Base-by-base conservation (phyloP, 129 eudicot species). In the Centella asiatica region DNA sequence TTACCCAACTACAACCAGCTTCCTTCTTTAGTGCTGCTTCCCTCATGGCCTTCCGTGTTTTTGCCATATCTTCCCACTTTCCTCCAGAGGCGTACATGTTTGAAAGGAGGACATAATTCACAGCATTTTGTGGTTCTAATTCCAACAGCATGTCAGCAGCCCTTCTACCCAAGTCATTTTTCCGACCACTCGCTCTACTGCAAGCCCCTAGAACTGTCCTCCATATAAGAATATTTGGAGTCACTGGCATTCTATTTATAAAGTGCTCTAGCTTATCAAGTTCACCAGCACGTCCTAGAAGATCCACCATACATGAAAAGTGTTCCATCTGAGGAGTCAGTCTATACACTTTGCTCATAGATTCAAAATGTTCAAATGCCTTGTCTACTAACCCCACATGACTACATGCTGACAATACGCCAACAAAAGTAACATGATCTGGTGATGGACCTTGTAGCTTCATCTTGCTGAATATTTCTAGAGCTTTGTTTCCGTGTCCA, bases 1-100 rank as follows among this genome's bases (percentile, higher is more conserved):
- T 75, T 26, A 87, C 98, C 98, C 98, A 90, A 76, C 98, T 90
- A 60, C 94, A 81, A 5, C 98, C 98, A 11, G 87, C 77, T 71
- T 87, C 94, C 56, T 90, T 90, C 69, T 74, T 86, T 32, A 66
- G 89, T 11, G 69, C 80, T 1, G 85, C 94, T 55, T n/a, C 44
- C 36, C 77, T 75, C 95, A 90, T 86, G 19, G 76, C 71, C 19
- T 37, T 36, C 2, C 95, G 79, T 20, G 98, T 77, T 77, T 71
- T 76, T 40, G 83, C 85, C 73, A 87, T 75, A 45, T 77, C 74
- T 32, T 86, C 94, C 98, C 98, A 90, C 69, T 81, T 87, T 44
- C 79, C 95, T 65, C 80, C 80, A 29, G 77, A 57, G 17, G 95
- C 98, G 66, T 90, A 82, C 98, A 90, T 87, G 57, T 90, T 90